A percentile compares a stretch with the other conserved stretches of the same genome.
Conservation (phyloP, 805 yeast genomes). For the Debaryomyces hansenii region DNA sequence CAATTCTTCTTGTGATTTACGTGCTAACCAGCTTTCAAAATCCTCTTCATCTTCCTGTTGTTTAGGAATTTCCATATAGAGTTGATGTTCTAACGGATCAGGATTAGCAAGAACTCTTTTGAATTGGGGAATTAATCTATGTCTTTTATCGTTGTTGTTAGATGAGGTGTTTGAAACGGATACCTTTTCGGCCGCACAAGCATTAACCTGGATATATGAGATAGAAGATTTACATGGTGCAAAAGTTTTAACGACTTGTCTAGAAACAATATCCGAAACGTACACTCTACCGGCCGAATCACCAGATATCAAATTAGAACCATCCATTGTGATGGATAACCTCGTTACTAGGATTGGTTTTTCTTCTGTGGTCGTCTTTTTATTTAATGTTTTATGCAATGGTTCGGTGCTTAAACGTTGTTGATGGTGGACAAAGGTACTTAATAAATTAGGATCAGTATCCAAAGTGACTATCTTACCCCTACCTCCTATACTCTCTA, state of each 20-base stretch:
- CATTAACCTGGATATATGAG: conserved; percentile 24
- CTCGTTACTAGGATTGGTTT: conserved; percentile 44
- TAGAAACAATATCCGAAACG: conserved; percentile 67
- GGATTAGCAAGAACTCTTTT: conserved; percentile 56
- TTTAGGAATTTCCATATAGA: conserved; percentile 35
- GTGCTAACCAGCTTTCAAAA: conserved; percentile 50
- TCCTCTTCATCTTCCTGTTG: conserved; percentile 27
- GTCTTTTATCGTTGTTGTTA: conserved; percentile 30
- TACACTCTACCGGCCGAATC: conserved; percentile 68
- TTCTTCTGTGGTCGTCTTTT: conserved; percentile 15
- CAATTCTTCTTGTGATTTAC: conserved; percentile 51
- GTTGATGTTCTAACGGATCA: conserved; percentile 43
- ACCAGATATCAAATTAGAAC: conserved; percentile 70
- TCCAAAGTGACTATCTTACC: conserved; percentile 52
- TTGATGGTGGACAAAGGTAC: conserved; percentile 55
- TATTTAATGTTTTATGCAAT: conserved; percentile 8
- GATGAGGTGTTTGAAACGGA: conserved; percentile 3
- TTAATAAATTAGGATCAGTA: conserved; percentile 48
- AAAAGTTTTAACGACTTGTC: conserved; percentile 63
- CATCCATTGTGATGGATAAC: conserved; percentile 69
- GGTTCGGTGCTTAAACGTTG: conserved; percentile 15
- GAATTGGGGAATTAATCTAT: conserved; percentile 57
- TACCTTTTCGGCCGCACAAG: conserved; percentile 17
- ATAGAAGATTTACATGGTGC: conserved; percentile 39
- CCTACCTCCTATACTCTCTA: conserved; percentile 63